A percentile compares a stretch with the other conserved stretches of the same genome.
These are phyloP conservation scores for Nakaseomyces glabratus DNA, from an alignment of 1,139 yeast genomes.

Conservation along the genomic window DNA sequence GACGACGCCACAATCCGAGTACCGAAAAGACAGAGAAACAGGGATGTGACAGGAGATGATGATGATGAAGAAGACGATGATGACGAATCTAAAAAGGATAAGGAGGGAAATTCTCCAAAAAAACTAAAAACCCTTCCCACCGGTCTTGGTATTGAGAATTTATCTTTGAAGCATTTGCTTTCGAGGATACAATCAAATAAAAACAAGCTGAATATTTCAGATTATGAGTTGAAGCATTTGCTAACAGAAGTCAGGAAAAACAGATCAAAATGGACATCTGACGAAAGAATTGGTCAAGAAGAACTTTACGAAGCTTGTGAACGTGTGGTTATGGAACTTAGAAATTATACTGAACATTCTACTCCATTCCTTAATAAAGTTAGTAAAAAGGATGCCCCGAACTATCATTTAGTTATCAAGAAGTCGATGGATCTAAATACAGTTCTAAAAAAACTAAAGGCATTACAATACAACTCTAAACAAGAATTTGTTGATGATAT, in stretches of 20 bases:
- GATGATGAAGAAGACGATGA: slow-evolving; percentile 10
- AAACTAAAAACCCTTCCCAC: slow-evolving; percentile 26
- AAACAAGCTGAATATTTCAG: slow-evolving; percentile 67
- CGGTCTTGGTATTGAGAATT: slow-evolving; percentile 72
- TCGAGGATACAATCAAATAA: slow-evolving; percentile 71
- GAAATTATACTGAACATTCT: slow-evolving; percentile 93
- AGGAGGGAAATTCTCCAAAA: slow-evolving; percentile 6
- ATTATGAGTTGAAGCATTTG: slow-evolving; percentile 71
- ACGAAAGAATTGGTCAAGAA: slow-evolving; percentile 91
- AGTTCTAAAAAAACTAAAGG: slow-evolving; percentile 79
- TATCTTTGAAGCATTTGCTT: slow-evolving; percentile 72
- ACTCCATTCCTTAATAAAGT: slow-evolving; percentile 93
- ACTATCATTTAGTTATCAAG: slow-evolving; percentile 80
- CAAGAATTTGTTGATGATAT: slow-evolving; percentile 86
- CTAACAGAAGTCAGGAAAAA: slow-evolving; percentile 90
- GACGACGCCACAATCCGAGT: slow-evolving; percentile 2
- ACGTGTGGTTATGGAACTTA: slow-evolving; percentile 78
- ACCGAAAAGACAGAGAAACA: slow-evolving; percentile 6
- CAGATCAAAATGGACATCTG: slow-evolving; percentile 94
- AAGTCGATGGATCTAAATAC: slow-evolving; percentile 96
- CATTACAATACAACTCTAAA: slow-evolving; percentile 72
- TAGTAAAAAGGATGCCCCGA: slow-evolving; percentile 94
- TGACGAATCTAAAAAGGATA: slow-evolving; percentile 18
- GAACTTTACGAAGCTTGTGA: slow-evolving; percentile 96
- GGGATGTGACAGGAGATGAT: slow-evolving; percentile 6